Base-by-base conservation (phyloP, 306 rosid genomes). In the Cyclanthera cordifolia region DNA sequence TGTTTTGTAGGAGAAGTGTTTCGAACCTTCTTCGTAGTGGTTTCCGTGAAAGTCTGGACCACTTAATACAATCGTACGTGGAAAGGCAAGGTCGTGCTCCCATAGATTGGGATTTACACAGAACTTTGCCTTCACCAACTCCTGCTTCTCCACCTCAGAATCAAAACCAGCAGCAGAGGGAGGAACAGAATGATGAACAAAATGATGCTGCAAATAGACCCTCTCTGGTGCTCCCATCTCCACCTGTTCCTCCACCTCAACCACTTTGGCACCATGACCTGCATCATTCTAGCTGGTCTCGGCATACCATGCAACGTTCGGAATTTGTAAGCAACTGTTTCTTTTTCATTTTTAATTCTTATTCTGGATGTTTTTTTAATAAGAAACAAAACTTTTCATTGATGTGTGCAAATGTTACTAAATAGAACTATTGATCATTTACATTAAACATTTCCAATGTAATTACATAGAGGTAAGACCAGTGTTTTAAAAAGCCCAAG, bases 1-100 rank as follows among this genome's bases (percentile, higher is more conserved):
- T 53, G 82, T 53, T 53, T 83, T 86, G 84, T 78, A 94, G 99
- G 91, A 82, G 99, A 83, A 94, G 99, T 76, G 99, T 94, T 74
- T 94, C 99, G 24, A 94, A 90, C 80, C 99, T 94, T 83, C 99
- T 94, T 75, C 99, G 92, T 12, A 94, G 99, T 69, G 97, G 99
- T 24, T 94, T 94, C 77, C 99, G 97, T 7, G 99, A 94, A 88
- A 94, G 97, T 83, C 80, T 94, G 77, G 99, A 94, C 78, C 99
- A 94, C 17, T 81, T 94, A 73, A 94, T 94, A 69, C 97, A 94
- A 79, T 94, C 99, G 2, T 94, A 94, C 53, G 99, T 90, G 37
- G 96, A 88, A 79, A 90, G 99, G 88, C 96, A 85, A 87, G 88
- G 95, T 67, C 90, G 79, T 71, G 76, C 99, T 24, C 99, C 97